Evolutionary conservation across 2,329 filamentous ascomycete species (phyloP), one percentile per base, ranked within the genome.

Genomic region (Davidsoniella eucalypti): DNA sequence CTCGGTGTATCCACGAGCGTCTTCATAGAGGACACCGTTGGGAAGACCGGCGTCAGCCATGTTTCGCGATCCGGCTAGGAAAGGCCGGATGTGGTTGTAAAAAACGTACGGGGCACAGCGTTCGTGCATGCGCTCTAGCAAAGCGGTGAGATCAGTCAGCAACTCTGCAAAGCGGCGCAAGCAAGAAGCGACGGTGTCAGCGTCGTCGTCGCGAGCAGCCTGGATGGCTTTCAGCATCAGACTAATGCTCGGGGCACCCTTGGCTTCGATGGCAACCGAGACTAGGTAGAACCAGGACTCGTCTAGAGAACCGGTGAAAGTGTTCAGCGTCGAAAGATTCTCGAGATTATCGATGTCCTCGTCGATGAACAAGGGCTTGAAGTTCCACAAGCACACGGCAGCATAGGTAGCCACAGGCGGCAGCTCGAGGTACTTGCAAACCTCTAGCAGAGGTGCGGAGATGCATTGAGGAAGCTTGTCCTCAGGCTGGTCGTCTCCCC

Each of bases 281-380:
- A 96, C 79, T 10, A 98, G 73, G 63, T 96, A 98, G 63, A 98
- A 98, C 92, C 92, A 98, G 55, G 92, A 94, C 67, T 98, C 92
- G 61, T 98, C 92, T 50, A 94, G 71, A 6, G 87, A 88, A 47
- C 92, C 92, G 14, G 92, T 96, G 61, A 95, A 93, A 14, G 92
- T 95, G 59, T 80, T 78, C 54, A 96, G 72, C 2, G 86, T 92
- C 39, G 86, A 80, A 51, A 98, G 73, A 59, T 98, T 96, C 60
- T 92, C 82, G 43, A 96, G 73, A 55, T 79, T 78, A 60, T 93
- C 86, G 52, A 92, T 78, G 36, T 76, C 75, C 63, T 95, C 88
- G 55, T 86, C 78, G 53, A 79, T 68, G 61, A 96, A 95, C 50
- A 96, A 75, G 0, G 88, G 86, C 65, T 88, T 90, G 72, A 87